These are phyloP conservation scores for Salix dunnii DNA, from an alignment of 345 rosid genomes.

Conservation along the genomic window DNA sequence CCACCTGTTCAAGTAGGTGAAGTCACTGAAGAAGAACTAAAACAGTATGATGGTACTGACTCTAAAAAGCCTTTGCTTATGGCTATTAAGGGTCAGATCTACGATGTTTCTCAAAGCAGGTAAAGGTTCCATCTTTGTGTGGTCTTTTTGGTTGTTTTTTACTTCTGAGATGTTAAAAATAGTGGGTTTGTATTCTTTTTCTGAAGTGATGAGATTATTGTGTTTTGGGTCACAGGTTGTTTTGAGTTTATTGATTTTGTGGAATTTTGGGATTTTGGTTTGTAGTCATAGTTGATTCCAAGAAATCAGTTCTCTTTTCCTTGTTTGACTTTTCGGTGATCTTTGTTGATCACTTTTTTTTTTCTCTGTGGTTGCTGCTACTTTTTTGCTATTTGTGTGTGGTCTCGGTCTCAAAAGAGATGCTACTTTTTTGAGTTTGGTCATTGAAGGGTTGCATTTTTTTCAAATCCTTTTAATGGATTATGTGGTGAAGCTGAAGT, in stretches of 20 bases:
- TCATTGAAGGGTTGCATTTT: background rate
- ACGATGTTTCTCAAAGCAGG: conserved; percentile 98
- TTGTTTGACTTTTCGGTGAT: background rate
- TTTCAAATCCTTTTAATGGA: background rate
- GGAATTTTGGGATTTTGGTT: background rate
- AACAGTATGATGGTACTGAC: conserved; percentile 78
- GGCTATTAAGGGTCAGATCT: conserved; percentile 99
- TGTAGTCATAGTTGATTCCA: background rate
- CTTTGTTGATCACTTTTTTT: background rate
- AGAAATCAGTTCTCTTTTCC: background rate
- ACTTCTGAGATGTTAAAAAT: background rate
- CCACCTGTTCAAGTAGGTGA: conserved; percentile 94
- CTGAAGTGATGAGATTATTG: too few relatives aligned
- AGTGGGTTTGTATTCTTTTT: background rate
- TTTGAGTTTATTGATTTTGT: background rate
- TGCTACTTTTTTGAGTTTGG: background rate
- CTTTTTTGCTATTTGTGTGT: background rate
- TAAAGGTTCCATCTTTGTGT: conserved; percentile 11
- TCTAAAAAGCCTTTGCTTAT: conserved; percentile 83
- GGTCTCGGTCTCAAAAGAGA: background rate
- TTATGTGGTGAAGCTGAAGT: background rate
- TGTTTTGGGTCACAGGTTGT: background rate
- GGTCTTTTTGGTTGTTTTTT: background rate
- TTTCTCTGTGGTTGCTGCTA: background rate
- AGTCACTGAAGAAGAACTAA: conserved; percentile 74